Conservation (phyloP, 2,329 filamentous ascomycete species). For the Botrytis byssoidea region DNA sequence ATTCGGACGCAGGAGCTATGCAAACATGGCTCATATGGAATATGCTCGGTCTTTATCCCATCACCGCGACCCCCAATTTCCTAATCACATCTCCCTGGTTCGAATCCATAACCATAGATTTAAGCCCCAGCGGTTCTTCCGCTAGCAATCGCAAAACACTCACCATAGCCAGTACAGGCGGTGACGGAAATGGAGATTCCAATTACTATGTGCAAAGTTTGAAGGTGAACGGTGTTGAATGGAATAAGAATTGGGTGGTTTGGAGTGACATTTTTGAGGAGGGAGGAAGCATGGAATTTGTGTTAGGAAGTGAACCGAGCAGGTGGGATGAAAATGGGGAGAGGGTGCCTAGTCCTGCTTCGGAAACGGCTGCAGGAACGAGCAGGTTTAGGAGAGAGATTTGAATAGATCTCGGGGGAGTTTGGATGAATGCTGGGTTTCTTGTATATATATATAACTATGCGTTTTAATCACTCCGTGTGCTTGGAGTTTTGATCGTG, state of each 20-base stretch:
- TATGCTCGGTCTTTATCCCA: constrained; percentile 65
- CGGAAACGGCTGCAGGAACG: not conserved
- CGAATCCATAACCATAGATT: constrained; percentile 52
- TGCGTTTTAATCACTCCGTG: not conserved
- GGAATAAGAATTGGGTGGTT: constrained; percentile 62
- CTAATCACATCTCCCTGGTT: constrained; percentile 65
- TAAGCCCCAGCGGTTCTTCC: not conserved
- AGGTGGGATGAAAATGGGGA: constrained; percentile 43
- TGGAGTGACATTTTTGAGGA: constrained; percentile 65
- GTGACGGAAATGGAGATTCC: constrained; percentile 40
- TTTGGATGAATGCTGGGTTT: not conserved
- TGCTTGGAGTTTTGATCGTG: not conserved
- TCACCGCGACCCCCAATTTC: constrained; percentile 67
- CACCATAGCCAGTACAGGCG: constrained; percentile 52
- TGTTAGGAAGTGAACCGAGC: constrained; percentile 51
- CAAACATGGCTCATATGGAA: constrained; percentile 59
- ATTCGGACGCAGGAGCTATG: constrained; percentile 67
- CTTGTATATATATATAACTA: not conserved
- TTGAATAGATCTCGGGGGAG: not conserved
- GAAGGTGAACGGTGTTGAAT: constrained; percentile 60
- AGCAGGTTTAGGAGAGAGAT: not conserved
- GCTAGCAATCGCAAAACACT: constrained; percentile 47
- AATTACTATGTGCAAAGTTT: constrained; percentile 63
- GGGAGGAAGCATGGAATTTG: constrained; percentile 62
- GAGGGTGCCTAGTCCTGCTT: constrained; percentile 63